Evolutionary conservation across 179 eudicot genomes (phyloP).

Genomic region (Amaranthus tricolor): DNA sequence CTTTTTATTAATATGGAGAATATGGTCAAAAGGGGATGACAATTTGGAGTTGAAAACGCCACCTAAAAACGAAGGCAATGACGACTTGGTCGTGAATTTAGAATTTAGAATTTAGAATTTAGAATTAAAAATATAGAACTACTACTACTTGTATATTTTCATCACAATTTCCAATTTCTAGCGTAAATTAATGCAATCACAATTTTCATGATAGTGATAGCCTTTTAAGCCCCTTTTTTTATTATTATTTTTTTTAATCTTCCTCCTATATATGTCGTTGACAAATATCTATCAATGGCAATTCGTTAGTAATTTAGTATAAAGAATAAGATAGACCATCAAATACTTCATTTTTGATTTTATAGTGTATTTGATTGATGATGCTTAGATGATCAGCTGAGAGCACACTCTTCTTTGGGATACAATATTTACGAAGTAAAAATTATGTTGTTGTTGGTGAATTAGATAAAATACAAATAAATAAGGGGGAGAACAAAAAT

Average conservation of each 20-base stretch:
- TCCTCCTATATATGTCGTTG: not conserved
- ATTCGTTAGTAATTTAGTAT: too few species aligned
- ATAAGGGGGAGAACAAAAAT: too few species aligned
- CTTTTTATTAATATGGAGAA: too few species aligned
- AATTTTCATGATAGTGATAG: not conserved
- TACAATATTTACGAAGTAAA: too few species aligned
- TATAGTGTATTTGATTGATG: too few species aligned
- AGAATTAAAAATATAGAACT: too few species aligned
- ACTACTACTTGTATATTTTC: not conserved
- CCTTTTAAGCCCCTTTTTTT: not conserved
- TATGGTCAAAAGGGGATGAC: not conserved
- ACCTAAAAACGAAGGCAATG: not conserved
- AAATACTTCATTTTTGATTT: too few species aligned
- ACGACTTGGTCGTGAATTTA: not conserved
- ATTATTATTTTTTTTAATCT: not conserved
- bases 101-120: not conserved
- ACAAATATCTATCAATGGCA: not conserved
- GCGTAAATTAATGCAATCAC: not conserved
- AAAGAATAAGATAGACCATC: too few species aligned
- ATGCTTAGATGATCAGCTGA: too few species aligned
- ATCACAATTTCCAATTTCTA: slow-evolving; percentile 3
- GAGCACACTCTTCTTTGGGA: too few species aligned
- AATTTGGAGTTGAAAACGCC: not conserved
- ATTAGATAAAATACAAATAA: too few species aligned
- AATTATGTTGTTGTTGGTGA: too few species aligned